Evolutionary conservation across 2,329 filamentous ascomycete genomes (phyloP).

Genomic region (Phialocephala sp.): DNA sequence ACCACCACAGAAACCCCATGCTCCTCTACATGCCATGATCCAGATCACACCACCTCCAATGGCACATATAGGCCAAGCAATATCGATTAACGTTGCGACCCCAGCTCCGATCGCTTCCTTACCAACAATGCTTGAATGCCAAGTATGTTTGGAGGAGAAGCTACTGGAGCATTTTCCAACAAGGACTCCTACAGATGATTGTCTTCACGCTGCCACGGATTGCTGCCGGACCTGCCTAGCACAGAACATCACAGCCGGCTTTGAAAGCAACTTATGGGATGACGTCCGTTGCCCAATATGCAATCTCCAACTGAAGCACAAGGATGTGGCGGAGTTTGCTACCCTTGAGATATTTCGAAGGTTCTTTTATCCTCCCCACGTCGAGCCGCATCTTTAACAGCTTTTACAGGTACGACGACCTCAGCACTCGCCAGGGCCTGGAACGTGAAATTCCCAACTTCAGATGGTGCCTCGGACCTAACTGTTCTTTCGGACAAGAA

Average conservation of each 20-base stretch:
- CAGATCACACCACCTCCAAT: slow-evolving; percentile 15
- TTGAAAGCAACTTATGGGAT: slow-evolving; percentile 25
- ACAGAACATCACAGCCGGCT: slow-evolving; percentile 16
- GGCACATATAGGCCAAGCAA: slow-evolving; percentile 11
- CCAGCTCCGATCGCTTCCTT: slow-evolving; percentile 11
- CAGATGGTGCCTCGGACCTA: slow-evolving; percentile 28
- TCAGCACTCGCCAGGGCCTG: slow-evolving; percentile 20
- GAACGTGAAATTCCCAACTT: slow-evolving; percentile 26
- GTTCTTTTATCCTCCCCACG: neutral
- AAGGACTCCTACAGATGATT: slow-evolving; percentile 18
- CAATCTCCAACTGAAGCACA: slow-evolving; percentile 22
- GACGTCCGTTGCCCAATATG: slow-evolving; percentile 30
- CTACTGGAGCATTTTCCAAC: slow-evolving; percentile 19
- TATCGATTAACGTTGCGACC: neutral
- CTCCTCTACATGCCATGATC: neutral
- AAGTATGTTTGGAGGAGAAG: slow-evolving; percentile 27
- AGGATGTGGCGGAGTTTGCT: slow-evolving; percentile 28
- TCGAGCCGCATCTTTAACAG: neutral
- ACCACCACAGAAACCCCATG: neutral
- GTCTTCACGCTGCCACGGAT: slow-evolving; percentile 16
- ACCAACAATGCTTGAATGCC: slow-evolving; percentile 22
- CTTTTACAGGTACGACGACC: slow-evolving; percentile 21
- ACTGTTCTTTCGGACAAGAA: slow-evolving; percentile 30
- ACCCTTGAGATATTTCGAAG: slow-evolving; percentile 22
- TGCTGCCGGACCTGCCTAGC: slow-evolving; percentile 25